A percentile compares a stretch with the other conserved stretches of the same genome.
phyloP scores from a whole-genome alignment of 1,284 basidiomycete genomes.

The Coriolopsis trogii region DNA sequence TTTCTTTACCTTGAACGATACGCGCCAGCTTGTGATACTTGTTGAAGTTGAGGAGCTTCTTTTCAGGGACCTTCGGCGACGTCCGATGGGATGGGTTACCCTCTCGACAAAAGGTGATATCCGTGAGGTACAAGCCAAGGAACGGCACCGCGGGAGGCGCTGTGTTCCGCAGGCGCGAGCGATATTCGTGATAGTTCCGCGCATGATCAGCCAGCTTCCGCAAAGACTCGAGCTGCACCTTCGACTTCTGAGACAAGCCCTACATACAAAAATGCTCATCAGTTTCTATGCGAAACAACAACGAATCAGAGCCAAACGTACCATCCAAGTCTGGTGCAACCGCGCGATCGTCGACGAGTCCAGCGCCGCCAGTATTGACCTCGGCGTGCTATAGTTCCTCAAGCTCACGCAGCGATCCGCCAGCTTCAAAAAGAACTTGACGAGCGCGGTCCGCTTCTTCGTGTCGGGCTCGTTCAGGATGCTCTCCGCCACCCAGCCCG shows the following conservation, averaged over 20 bases:
- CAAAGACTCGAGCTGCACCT: constrained; percentile 77
- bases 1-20: constrained; percentile 75
- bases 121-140: constrained; percentile 87
- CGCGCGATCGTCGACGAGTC: constrained; percentile 94
- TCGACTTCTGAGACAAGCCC: constrained; percentile 87
- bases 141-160: constrained; percentile 91
- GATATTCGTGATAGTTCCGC: constrained; percentile 93
- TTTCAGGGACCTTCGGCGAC: constrained; percentile 75
- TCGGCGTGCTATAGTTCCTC: constrained; percentile 91
- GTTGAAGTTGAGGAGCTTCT: constrained; percentile 94
- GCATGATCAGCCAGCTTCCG: constrained; percentile 88
- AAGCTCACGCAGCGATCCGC: constrained; percentile 87
- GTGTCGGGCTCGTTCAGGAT: constrained; percentile 89
- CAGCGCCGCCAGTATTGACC: constrained; percentile 91
- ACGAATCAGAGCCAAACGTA: constrained; percentile 33
- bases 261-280: constrained; percentile 44
- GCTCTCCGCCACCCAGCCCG: constrained; percentile 94
- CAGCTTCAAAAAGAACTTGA: constrained; percentile 97
- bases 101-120: constrained; percentile 94
- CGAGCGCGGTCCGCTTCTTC: constrained; percentile 81
- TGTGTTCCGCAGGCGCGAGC: constrained; percentile 79
- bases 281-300: constrained; percentile 3
- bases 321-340: constrained; percentile 90
- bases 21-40: constrained; percentile 90
- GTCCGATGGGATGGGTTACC: constrained; percentile 88